These are phyloP conservation scores for Aspergillus tamarii DNA, from an alignment of 2,329 filamentous ascomycete genomes.

Conservation along the genomic window DNA sequence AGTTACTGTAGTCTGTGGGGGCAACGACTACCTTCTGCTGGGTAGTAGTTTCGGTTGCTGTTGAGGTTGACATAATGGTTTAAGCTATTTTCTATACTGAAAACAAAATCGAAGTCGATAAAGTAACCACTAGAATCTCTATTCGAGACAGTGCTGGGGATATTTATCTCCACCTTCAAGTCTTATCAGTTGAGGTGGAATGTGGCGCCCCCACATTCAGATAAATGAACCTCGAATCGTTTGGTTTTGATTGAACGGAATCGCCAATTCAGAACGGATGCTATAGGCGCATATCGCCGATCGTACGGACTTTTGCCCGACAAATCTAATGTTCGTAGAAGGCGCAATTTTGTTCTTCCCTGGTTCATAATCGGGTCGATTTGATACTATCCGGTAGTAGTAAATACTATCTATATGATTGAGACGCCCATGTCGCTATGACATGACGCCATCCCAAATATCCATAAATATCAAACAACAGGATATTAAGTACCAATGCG, in stretches of 20 bases:
- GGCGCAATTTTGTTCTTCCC: neutral
- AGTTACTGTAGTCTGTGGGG: constrained; percentile 8
- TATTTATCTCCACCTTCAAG: neutral
- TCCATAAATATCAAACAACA: neutral
- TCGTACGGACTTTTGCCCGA: constrained; percentile 1
- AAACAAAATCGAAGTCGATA: neutral
- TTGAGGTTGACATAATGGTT: constrained; percentile 16
- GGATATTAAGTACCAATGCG: constrained; percentile 3
- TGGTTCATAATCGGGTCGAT: neutral
- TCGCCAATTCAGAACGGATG: neutral
- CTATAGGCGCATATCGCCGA: constrained; percentile 18
- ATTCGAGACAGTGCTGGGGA: neutral
- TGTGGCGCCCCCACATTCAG: neutral
- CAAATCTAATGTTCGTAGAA: neutral
- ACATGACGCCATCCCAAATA: neutral
- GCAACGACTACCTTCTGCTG: constrained; percentile 17
- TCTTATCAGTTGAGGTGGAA: constrained; percentile 1
- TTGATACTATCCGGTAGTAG: neutral
- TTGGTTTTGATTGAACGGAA: neutral
- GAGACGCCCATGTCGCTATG: neutral
- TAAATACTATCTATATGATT: neutral
- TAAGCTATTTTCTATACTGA: neutral
- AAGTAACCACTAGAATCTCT: neutral
- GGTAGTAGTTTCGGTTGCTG: constrained; percentile 12
- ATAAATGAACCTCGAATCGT: neutral